Conservation (phyloP, 805 yeast species). For the Ogataea salicorniae region DNA sequence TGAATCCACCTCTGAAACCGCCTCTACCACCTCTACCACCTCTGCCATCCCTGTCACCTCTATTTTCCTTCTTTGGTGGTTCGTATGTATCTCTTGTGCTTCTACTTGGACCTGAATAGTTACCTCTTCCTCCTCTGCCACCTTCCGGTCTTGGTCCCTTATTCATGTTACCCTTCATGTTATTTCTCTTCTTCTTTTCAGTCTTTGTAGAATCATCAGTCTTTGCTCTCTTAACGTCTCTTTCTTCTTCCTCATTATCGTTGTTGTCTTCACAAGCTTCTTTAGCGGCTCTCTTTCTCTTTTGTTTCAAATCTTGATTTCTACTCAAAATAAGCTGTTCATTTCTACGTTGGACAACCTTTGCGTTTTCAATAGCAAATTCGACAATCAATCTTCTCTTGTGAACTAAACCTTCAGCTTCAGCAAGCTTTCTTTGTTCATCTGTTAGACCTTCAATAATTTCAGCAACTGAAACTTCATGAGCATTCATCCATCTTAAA, state of each 20-base stretch:
- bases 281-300: constrained; percentile 20
- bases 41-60: too few relatives aligned
- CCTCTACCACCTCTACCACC: too few relatives aligned
- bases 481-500: constrained; percentile 94
- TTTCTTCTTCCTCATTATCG: constrained; percentile 12
- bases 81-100: too few relatives aligned
- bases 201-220: constrained; percentile 20
- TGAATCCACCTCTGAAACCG: too few relatives aligned
- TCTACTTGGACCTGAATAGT: too few relatives aligned
- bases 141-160: constrained; percentile 10
- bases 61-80: too few relatives aligned
- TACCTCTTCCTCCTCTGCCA: too few relatives aligned
- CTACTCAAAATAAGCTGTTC: constrained; percentile 46
- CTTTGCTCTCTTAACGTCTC: constrained; percentile 25
- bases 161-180: constrained; percentile 15
- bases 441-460: constrained; percentile 64
- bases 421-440: constrained; percentile 56
- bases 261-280: constrained; percentile 8
- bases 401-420: constrained; percentile 43
- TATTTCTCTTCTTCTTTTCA: constrained; percentile 8
- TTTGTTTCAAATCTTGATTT: constrained; percentile 31
- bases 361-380: constrained; percentile 93
- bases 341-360: constrained; percentile 84
- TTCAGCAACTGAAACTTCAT: constrained; percentile 70
- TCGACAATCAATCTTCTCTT: constrained; percentile 84